phyloP scores from a whole-genome alignment of 495 filamentous ascomycete species.

The Jackrogersella multiformis region DNA sequence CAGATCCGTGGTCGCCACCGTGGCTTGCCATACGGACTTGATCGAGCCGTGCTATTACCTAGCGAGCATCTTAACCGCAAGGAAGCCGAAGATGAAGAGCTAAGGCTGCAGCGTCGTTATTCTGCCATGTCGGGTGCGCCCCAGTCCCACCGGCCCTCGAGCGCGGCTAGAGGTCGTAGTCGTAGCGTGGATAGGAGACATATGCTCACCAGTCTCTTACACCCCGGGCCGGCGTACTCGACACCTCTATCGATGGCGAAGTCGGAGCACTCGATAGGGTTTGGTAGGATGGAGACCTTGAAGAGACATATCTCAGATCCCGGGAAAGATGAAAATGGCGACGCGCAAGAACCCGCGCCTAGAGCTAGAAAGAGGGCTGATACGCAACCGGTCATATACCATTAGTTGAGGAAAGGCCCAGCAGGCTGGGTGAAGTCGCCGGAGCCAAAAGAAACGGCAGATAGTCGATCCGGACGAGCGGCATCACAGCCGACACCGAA shows the following conservation, averaged over 20 bases:
- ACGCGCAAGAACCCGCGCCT: constrained; percentile 4
- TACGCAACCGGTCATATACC: constrained; percentile 28
- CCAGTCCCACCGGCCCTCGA: constrained; percentile 21
- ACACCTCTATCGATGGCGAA: constrained; percentile 30
- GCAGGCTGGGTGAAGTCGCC: constrained; percentile 14
- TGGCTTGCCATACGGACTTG: constrained; percentile 89
- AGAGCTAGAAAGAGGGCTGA: constrained; percentile 39
- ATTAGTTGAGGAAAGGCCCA: constrained; percentile 36
- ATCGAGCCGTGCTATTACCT: constrained; percentile 87
- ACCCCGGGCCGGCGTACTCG: constrained; percentile 49
- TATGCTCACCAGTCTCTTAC: constrained; percentile 48
- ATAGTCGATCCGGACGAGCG: background rate
- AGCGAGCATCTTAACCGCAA: constrained; percentile 76
- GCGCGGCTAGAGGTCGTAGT: constrained; percentile 35
- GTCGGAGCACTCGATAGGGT: constrained; percentile 19
- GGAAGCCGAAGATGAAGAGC: constrained; percentile 69
- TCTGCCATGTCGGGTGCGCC: constrained; percentile 57
- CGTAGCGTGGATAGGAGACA: constrained; percentile 45
- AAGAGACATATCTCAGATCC: constrained; percentile 36
- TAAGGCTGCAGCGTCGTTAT: constrained; percentile 62
- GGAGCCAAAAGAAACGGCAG: background rate
- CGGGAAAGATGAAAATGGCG: constrained; percentile 8
- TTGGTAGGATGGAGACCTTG: constrained; percentile 31
- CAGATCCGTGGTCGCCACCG: constrained; percentile 91
- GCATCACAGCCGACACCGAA: constrained; percentile 17